phyloP scores from a whole-genome alignment of 2,329 filamentous ascomycete genomes.

The Juglanconis sp. region DNA sequence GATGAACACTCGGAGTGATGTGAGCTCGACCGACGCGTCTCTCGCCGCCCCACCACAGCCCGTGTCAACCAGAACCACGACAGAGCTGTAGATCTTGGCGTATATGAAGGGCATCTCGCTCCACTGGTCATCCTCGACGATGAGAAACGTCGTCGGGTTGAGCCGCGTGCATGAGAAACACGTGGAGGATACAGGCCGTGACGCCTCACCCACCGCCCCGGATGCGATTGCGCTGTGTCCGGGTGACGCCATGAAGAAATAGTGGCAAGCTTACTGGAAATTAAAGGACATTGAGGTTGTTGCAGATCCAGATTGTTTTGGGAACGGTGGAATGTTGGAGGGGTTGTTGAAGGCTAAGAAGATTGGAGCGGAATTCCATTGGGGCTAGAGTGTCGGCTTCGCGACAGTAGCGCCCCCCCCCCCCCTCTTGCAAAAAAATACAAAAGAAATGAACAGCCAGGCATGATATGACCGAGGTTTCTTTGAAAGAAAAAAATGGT shows the following conservation, averaged over 20 bases:
- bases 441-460: too few relatives aligned
- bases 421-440: too few relatives aligned
- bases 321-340: too few relatives aligned
- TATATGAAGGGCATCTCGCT: slow-evolving; percentile 44
- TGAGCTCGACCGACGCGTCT: slow-evolving; percentile 21
- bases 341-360: too few relatives aligned
- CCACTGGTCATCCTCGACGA: slow-evolving; percentile 41
- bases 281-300: too few relatives aligned
- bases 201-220: neutral
- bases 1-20: slow-evolving; percentile 37
- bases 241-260: neutral
- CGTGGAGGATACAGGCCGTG: neutral
- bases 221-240: neutral
- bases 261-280: too few relatives aligned
- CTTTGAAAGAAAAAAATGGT: too few relatives aligned
- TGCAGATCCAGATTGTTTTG: too few relatives aligned
- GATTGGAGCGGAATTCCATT: too few relatives aligned
- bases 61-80: slow-evolving; percentile 41
- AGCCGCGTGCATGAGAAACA: slow-evolving; percentile 24
- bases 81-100: slow-evolving; percentile 35
- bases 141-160: slow-evolving; percentile 40
- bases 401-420: too few relatives aligned
- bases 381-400: too few relatives aligned
- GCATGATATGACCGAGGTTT: too few relatives aligned
- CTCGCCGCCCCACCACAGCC: slow-evolving; percentile 39